Base-by-base conservation (phyloP, 768 basidiomycete species). In the Termitomyces sp. region DNA sequence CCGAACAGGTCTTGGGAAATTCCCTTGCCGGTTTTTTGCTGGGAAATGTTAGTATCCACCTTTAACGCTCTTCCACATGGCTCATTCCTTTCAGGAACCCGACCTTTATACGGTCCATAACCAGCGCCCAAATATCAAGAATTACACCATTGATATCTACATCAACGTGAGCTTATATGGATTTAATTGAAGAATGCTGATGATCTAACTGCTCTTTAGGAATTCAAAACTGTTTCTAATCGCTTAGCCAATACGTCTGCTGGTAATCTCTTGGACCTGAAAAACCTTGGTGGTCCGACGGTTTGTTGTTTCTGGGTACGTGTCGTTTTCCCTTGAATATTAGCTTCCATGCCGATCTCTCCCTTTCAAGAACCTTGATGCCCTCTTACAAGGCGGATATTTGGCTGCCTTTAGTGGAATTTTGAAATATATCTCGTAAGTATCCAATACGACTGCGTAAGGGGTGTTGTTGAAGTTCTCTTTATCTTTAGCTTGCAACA, bases 81-180 rank as follows among this genome's bases (percentile, higher is more conserved):
- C 26, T 44, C 24, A 52, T 40, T 40, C 30, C 28, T 6, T 54
- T 24, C 58, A 80, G 80, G 81, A 83, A 66, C 86, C 86, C 42
- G 86, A 88, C 70, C 72, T 87, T 53, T 88, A 82, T 64, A 69
- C 74, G 0, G 49, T 42, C 4, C 81, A 82, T 58, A 66, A 68
- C 1, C 59, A 77, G 57, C 71, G 80, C 32, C 74, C 77, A 1
- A 65, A 66, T 36, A 63, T 78, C 7, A 47, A 66, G n/a, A 83
- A 81, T 56, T 83, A 81, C 59, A 78, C 79, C 0, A 70, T 74
- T 0, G 58, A 73, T 14, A 69, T 76, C 53, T 83, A 83, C 61
- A 75, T 82, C 35, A 66, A 70, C 20, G 80, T 80, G 59, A 49
- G 75, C 40, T 26, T 14, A 22, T 3, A 47, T n/a, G 9, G n/a